phyloP scores from a whole-genome alignment of 2,329 filamentous ascomycete species.

The Bipolaris cookei region DNA sequence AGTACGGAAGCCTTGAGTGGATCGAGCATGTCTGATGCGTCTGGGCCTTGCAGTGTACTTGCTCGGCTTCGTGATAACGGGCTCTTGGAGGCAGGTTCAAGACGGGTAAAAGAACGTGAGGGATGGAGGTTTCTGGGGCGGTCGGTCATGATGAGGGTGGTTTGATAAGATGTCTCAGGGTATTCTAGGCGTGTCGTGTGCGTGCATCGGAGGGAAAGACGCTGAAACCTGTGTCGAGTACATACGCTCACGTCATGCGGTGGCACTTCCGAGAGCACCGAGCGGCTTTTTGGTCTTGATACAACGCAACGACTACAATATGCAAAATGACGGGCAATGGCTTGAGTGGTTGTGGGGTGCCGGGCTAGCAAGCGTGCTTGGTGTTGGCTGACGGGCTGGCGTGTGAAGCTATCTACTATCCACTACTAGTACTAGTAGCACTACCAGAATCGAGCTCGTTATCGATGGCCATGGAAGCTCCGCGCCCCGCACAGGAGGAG shows the following conservation, averaged over 20 bases:
- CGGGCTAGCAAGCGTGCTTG: neutral
- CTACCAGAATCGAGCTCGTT: neutral
- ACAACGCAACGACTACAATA: neutral
- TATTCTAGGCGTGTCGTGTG: constrained; percentile 30
- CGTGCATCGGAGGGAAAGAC: constrained; percentile 30
- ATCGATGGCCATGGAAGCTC: constrained; percentile 6
- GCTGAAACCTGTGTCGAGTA: constrained; percentile 33
- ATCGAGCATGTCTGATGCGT: constrained; percentile 53
- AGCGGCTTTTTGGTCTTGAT: neutral
- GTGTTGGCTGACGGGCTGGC: neutral
- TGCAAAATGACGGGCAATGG: neutral
- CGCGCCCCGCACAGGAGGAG: constrained; percentile 14
- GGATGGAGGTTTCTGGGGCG: constrained; percentile 49
- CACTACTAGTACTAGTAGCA: neutral
- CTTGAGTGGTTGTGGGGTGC: neutral
- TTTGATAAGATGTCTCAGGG: constrained; percentile 13
- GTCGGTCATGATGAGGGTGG: constrained; percentile 34
- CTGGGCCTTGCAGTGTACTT: constrained; percentile 54
- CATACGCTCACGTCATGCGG: constrained; percentile 43
- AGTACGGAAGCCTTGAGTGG: constrained; percentile 49
- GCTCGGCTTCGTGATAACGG: constrained; percentile 52
- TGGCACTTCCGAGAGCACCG: constrained; percentile 8
- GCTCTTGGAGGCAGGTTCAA: constrained; percentile 49
- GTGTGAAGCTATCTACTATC: neutral
- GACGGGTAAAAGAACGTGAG: constrained; percentile 58